Evolutionary conservation across 2,329 filamentous ascomycete genomes (phyloP).

Genomic region (Microdochium trichocladiopsis): DNA sequence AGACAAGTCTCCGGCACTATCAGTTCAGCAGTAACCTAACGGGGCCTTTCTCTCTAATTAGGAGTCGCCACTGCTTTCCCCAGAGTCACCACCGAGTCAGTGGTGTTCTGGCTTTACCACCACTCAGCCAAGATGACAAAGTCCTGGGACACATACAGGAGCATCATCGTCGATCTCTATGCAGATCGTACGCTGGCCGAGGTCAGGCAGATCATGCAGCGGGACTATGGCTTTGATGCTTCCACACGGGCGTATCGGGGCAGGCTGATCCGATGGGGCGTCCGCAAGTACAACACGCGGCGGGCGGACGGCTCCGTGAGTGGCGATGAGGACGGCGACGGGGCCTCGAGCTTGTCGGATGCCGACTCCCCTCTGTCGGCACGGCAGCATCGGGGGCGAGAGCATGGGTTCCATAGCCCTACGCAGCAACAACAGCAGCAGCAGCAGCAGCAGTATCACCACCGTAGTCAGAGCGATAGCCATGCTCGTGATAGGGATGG

Average conservation of each 20-base stretch:
- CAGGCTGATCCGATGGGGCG: slow-evolving; percentile 36
- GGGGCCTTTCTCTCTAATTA: too few relatives aligned
- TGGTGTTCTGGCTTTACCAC: not conserved
- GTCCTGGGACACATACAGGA: slow-evolving; percentile 29
- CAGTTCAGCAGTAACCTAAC: not conserved
- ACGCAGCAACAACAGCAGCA: not conserved
- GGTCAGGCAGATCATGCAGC: slow-evolving; percentile 30
- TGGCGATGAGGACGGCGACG: not conserved
- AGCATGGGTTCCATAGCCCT: not conserved
- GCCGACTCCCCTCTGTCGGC: not conserved
- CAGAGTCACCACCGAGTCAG: too few relatives aligned
- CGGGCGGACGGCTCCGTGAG: slow-evolving; percentile 7
- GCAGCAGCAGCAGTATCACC: too few relatives aligned
- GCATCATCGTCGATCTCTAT: slow-evolving; percentile 31
- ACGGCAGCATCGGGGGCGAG: not conserved
- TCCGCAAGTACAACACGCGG: slow-evolving; percentile 39
- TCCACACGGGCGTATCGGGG: slow-evolving; percentile 43
- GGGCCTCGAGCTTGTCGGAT: not conserved
- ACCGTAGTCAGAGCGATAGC: not conserved
- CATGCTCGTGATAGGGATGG: not conserved
- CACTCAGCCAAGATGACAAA: slow-evolving; percentile 30
- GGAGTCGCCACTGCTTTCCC: too few relatives aligned
- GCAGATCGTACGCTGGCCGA: slow-evolving; percentile 31
- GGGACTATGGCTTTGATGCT: slow-evolving; percentile 28
- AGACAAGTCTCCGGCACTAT: not conserved